Evolutionary conservation across 2,329 filamentous ascomycete genomes (phyloP).

Genomic region (Orbilia ellipsospora): DNA sequence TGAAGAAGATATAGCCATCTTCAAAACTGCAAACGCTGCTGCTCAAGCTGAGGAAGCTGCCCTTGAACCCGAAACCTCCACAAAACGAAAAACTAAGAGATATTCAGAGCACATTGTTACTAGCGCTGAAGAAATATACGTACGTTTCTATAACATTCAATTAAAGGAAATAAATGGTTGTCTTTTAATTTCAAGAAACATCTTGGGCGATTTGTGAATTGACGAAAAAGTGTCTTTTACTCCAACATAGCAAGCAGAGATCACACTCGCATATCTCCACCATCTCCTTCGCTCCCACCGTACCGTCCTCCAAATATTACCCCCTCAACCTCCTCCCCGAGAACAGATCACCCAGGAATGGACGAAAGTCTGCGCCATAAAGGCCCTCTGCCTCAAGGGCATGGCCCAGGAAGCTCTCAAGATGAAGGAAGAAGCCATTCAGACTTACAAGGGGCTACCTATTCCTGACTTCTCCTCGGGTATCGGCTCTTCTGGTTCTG

Average conservation of each 20-base stretch:
- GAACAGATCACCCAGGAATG: conserved; percentile 54
- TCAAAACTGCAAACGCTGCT: conserved; percentile 51
- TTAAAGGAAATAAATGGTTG: not conserved
- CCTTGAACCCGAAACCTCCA: conserved; percentile 19
- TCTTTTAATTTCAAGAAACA: not conserved
- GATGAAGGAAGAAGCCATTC: conserved; percentile 49
- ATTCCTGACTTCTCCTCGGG: conserved; percentile 51
- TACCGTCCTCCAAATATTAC: conserved; percentile 47
- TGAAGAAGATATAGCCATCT: conserved; percentile 54
- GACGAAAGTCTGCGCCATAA: conserved; percentile 52
- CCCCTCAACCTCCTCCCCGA: conserved; percentile 25
- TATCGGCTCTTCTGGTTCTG: conserved; percentile 37
- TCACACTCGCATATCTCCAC: conserved; percentile 53
- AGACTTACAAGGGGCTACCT: conserved; percentile 41
- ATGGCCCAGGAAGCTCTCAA: conserved; percentile 50
- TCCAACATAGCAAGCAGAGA: conserved; percentile 47
- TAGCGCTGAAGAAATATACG: conserved; percentile 51
- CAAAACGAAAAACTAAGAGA: conserved; percentile 46
- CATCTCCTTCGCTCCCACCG: conserved; percentile 47
- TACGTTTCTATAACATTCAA: conserved; percentile 22
- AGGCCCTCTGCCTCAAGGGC: conserved; percentile 50
- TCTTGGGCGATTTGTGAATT: not conserved
- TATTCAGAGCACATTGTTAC: conserved; percentile 41
- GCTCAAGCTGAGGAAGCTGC: conserved; percentile 27
- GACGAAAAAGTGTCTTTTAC: conserved; percentile 31